These are phyloP conservation scores for Tetragonia tetragonoides DNA, from an alignment of 148 eudicot genomes.

Conservation along the genomic window DNA sequence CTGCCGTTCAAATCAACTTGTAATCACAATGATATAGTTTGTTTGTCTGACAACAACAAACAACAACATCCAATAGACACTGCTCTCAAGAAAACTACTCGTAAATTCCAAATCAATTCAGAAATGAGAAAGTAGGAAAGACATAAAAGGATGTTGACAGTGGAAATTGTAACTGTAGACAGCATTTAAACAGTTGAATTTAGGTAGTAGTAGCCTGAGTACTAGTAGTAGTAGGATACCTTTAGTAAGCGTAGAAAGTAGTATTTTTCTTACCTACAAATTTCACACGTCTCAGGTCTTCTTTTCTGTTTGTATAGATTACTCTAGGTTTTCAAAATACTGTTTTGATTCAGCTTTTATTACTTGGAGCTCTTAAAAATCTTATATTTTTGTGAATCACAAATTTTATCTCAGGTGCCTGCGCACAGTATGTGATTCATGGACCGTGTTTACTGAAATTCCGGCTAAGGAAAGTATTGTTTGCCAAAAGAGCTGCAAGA, in stretches of 20 bases:
- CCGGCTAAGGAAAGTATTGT: constrained; percentile 24
- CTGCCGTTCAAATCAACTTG: not conserved
- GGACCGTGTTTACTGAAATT: constrained; percentile 52
- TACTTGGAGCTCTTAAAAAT: not conserved
- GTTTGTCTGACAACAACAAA: not conserved
- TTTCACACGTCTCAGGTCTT: not conserved
- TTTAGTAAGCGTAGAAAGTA: no score
- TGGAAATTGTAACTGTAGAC: no score
- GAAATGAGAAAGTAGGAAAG: no score
- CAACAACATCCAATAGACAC: no score
- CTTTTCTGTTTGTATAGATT: not conserved
- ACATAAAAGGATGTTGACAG: no score
- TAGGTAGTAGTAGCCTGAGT: no score
- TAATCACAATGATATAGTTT: not conserved
- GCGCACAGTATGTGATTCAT: constrained; percentile 69
- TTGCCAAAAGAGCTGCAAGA: constrained; percentile 35
- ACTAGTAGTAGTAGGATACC: no score
- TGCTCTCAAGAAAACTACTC: no score
- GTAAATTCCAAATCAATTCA: no score
- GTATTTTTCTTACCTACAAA: no score
- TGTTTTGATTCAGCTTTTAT: not conserved
- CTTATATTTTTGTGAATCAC: not conserved
- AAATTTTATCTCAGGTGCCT: constrained; percentile 47
- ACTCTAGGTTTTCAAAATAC: not conserved
- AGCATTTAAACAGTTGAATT: no score